Percentiles rank a stretch among this genome's conserved stretches.
These are phyloP conservation scores for Aspergillus costaricaensis DNA, from an alignment of 2,329 filamentous ascomycete genomes.

Conservation along the genomic window DNA sequence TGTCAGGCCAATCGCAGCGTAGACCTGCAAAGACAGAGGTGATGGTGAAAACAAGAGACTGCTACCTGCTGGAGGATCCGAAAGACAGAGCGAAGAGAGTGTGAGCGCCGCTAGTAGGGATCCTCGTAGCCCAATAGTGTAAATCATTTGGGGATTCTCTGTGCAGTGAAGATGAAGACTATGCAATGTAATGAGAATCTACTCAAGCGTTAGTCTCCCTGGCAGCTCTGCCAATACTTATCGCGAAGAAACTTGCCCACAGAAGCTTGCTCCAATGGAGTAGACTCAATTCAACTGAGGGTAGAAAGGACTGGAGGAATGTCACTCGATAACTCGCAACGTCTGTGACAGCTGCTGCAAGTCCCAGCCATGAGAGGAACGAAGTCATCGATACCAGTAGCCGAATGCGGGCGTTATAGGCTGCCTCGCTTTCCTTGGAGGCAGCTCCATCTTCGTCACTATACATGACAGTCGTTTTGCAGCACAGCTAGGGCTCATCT, in stretches of 20 bases:
- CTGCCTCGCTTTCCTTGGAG: background rate
- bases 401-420: background rate
- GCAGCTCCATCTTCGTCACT: background rate
- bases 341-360: background rate
- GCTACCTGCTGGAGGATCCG: background rate
- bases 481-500: background rate
- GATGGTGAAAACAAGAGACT: background rate
- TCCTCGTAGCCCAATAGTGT: background rate
- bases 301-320: background rate
- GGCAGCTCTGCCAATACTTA: background rate
- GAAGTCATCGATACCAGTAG: background rate
- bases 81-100: background rate
- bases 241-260: background rate
- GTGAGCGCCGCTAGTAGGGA: background rate
- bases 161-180: background rate
- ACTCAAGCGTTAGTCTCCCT: background rate
- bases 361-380: background rate
- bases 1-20: background rate
- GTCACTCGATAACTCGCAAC: background rate
- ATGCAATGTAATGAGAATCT: background rate
- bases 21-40: background rate
- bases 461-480: background rate
- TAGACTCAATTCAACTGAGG: background rate
- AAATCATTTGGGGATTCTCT: background rate
- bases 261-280: background rate